Percentiles rank a stretch among this genome's conserved stretches.
phyloP scores from a whole-genome alignment of 139 green algal species.

The Chlorella sp. region DNA sequence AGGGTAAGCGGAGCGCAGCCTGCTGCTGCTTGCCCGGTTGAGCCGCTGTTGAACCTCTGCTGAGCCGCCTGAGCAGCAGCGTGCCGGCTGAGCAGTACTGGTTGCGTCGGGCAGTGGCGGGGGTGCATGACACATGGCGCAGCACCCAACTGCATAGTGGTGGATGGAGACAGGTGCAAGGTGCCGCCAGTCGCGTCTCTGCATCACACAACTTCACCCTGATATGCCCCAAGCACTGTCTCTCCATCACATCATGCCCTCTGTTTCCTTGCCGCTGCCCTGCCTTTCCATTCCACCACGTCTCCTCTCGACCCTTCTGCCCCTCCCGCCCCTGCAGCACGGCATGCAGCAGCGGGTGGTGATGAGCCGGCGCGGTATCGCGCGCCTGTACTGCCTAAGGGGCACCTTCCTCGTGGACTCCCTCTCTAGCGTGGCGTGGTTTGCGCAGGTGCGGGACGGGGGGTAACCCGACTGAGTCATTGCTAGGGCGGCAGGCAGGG shows the following conservation, averaged over 20 bases:
- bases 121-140: not conserved
- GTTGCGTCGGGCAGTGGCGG: not conserved
- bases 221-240: too few species aligned
- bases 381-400: not conserved
- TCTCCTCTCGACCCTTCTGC: not conserved
- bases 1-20: not conserved
- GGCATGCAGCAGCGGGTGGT: slow-evolving; percentile 7
- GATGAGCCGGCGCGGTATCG: not conserved
- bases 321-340: not conserved
- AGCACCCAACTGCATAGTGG: not conserved
- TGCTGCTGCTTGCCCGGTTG: too few species aligned
- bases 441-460: not conserved
- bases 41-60: too few species aligned
- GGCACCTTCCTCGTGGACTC: slow-evolving; percentile 8
- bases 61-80: too few species aligned
- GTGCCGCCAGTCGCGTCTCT: too few species aligned
- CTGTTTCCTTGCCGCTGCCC: not conserved
- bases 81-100: not conserved
- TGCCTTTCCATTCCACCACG: not conserved
- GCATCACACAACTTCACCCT: too few species aligned
- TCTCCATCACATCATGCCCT: too few species aligned
- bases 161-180: not conserved
- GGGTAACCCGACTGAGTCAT: too few species aligned
- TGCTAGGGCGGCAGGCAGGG: not conserved
- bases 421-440: slow-evolving; percentile 3